These are phyloP conservation scores for Aspergillus pseudonomiae DNA, from an alignment of 2,329 filamentous ascomycete species.

Conservation along the genomic window DNA sequence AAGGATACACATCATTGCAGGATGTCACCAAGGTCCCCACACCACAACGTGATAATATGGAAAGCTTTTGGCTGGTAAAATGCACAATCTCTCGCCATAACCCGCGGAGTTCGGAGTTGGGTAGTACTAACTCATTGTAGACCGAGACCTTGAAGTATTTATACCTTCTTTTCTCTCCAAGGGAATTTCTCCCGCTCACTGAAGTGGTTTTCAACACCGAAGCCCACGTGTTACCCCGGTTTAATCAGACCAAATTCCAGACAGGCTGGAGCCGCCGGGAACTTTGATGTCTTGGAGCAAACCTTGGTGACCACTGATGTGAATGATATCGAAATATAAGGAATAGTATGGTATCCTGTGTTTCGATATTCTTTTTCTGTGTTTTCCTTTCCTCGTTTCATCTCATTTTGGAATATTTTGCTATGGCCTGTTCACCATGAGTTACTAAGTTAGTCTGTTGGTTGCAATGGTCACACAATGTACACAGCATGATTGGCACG, in stretches of 20 bases:
- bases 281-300: neutral
- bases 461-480: neutral
- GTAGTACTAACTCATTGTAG: conserved; percentile 7
- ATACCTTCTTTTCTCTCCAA: conserved; percentile 83
- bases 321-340: too few species aligned
- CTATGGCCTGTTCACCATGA: neutral
- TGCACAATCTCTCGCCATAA: neutral
- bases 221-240: conserved; percentile 62
- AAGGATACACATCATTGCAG: conserved; percentile 75
- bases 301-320: neutral
- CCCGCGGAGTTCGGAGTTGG: neutral
- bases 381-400: too few species aligned
- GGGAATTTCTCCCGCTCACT: conserved; percentile 77
- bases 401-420: too few species aligned
- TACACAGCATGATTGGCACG: neutral
- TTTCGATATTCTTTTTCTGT: too few species aligned
- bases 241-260: conserved; percentile 8
- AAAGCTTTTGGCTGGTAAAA: conserved; percentile 85
- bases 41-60: conserved; percentile 80
- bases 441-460: neutral
- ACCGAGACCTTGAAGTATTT: conserved; percentile 93
- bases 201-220: conserved; percentile 91
- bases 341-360: too few species aligned
- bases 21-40: conserved; percentile 74
- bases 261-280: conserved; percentile 10